Conservation (phyloP, 495 filamentous ascomycete species). For the Penicillium desertorum region DNA sequence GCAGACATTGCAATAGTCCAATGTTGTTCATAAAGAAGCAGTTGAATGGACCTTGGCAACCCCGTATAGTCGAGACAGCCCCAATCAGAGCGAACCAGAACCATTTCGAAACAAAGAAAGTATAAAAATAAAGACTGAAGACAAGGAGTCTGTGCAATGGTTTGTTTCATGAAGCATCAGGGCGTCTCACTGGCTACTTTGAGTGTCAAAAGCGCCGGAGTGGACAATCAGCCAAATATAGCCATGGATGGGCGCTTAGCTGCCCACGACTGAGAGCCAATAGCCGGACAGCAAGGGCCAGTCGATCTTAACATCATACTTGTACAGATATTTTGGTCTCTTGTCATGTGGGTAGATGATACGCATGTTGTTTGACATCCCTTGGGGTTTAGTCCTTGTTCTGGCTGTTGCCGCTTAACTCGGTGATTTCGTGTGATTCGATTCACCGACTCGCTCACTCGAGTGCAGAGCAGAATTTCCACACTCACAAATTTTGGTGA, state of each 20-base stretch:
- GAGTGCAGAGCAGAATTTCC: background rate
- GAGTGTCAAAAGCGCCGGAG: slow-evolving; percentile 14
- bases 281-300: background rate
- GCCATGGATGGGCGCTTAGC: slow-evolving; percentile 28
- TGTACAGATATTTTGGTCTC: background rate
- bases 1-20: slow-evolving; percentile 3
- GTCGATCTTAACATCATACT: slow-evolving; percentile 16
- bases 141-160: slow-evolving; percentile 11
- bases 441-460: background rate
- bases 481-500: background rate
- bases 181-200: slow-evolving; percentile 16
- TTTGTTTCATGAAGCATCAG: slow-evolving; percentile 25
- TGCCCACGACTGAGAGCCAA: slow-evolving; percentile 21
- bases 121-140: slow-evolving; percentile 22
- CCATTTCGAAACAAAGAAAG: slow-evolving; percentile 21
- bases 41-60: slow-evolving; percentile 17
- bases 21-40: slow-evolving; percentile 18
- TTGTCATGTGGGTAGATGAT: background rate
- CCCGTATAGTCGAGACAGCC: slow-evolving; percentile 9
- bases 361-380: background rate
- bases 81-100: slow-evolving; percentile 18
- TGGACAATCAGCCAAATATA: slow-evolving; percentile 24
- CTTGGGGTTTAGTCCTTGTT: background rate
- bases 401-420: background rate
- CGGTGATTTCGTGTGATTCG: slow-evolving; percentile 2